A percentile compares a stretch with the other conserved stretches of the same genome.
phyloP scores from a whole-genome alignment of 306 rosid species.

The Medicago ruthenica region DNA sequence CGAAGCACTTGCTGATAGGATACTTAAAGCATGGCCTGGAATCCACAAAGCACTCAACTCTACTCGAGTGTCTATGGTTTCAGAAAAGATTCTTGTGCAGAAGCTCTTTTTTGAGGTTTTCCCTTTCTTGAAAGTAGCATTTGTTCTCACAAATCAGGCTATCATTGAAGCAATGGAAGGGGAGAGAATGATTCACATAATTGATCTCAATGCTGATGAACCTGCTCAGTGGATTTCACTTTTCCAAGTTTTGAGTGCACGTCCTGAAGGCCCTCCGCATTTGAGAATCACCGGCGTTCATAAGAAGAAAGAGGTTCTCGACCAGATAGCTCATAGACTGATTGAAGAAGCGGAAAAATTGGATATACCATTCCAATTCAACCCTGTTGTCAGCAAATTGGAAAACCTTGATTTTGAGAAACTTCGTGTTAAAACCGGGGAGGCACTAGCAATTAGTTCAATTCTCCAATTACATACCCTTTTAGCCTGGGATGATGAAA shows the following conservation, averaged over 20 bases:
- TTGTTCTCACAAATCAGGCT: conserved; percentile 79
- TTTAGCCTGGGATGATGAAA: conserved; percentile 37
- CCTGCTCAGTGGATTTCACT: conserved; percentile 87
- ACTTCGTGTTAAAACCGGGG: conserved; percentile 46
- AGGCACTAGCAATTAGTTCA: conserved; percentile 44
- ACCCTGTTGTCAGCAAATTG: conserved; percentile 43
- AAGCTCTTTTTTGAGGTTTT: conserved; percentile 76
- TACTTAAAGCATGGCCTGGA: conserved; percentile 82
- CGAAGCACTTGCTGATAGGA: conserved; percentile 80
- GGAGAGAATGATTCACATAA: conserved; percentile 84
- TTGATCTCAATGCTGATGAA: conserved; percentile 85
- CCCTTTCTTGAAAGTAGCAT: conserved; percentile 79
- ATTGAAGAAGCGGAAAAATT: conserved; percentile 74
- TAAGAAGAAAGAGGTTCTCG: conserved; percentile 74
- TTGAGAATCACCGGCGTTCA: conserved; percentile 85
- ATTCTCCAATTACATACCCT: conserved; percentile 43
- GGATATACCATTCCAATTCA: conserved; percentile 88
- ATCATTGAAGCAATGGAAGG: conserved; percentile 87
- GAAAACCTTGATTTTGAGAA: conserved; percentile 42
- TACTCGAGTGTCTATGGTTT: conserved; percentile 59
- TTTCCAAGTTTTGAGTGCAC: conserved; percentile 67
- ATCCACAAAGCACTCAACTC: conserved; percentile 80
- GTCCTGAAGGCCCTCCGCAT: conserved; percentile 94
- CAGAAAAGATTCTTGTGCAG: conserved; percentile 71
- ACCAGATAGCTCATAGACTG: conserved; percentile 73